These are phyloP conservation scores for Ustilago nuda DNA, from an alignment of 1,284 basidiomycete species.

Conservation along the genomic window DNA sequence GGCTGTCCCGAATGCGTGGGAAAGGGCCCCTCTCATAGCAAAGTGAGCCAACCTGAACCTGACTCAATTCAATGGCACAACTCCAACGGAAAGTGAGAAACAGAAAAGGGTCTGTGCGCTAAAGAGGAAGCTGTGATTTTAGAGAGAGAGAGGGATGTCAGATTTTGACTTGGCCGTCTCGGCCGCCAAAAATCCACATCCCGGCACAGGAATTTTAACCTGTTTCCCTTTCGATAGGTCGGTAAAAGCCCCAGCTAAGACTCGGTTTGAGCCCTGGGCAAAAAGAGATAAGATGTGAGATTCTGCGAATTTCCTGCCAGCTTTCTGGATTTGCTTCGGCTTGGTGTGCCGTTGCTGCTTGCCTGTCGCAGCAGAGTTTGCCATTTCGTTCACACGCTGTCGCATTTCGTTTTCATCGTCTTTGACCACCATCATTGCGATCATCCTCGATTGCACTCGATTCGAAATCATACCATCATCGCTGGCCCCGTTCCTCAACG, in stretches of 20 bases:
- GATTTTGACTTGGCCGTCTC: not conserved
- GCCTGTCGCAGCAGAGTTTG: not conserved
- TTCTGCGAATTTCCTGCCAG: not conserved
- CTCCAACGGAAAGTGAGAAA: not conserved
- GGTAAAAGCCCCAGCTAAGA: too few species aligned
- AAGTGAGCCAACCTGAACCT: not conserved
- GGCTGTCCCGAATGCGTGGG: too few species aligned
- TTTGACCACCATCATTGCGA: not conserved
- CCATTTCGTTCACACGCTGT: not conserved
- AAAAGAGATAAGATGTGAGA: not conserved
- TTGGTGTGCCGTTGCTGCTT: not conserved
- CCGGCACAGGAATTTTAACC: too few species aligned
- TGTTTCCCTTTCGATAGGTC: too few species aligned
- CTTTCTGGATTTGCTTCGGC: not conserved
- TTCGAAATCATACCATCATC: too few species aligned
- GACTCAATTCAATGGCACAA: too few species aligned
- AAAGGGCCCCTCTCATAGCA: too few species aligned
- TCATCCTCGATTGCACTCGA: not conserved
- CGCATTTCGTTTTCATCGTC: not conserved
- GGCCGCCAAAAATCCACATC: too few species aligned
- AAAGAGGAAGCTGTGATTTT: slow-evolving; percentile 3
- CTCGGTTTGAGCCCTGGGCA: not conserved
- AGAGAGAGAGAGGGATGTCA: slow-evolving; percentile 8
- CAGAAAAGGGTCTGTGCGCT: slow-evolving; percentile 9
- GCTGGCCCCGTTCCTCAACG: not conserved